Base-by-base conservation (phyloP, 371 early-diverging fungal species). In the Mucor circinelloides region DNA sequence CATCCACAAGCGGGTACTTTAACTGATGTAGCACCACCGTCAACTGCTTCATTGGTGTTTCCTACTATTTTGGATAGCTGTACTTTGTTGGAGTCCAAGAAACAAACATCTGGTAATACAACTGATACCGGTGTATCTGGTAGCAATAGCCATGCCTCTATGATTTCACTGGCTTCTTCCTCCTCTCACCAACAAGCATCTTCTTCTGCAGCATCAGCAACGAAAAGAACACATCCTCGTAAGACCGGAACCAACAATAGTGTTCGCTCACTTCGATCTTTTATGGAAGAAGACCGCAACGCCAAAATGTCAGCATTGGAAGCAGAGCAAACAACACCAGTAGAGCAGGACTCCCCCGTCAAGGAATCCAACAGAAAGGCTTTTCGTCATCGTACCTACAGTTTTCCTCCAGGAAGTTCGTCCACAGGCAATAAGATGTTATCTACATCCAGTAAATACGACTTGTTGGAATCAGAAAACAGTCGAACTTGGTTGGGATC, bases 31-130 rank as follows among this genome's bases (percentile, higher is more conserved):
- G 69, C 75, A 6, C 73, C 77, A 19, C 73, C 78, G 2, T 68
- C 76, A 2, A 60, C 73, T 19, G 65, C 78, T 0, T 76, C 81
- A 1, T 62, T 86, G 27, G 71, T 78, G 15, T 85, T 86, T 44
- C 81, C 86, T 5, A 80, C 76, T 13, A 73, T 80, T 25, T 62
- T 83, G 15, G 73, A 80, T 7, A 72, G 74, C 7, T 78, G 79
- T 57, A 70, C 73, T 4, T 66, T 87, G 10, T 77, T 85, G 61
- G 63, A 63, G 30, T 17, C 50, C 50, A 50, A 50, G 21, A 50
- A 50, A 25, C 23, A 36, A 36, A 13, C 12, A 25, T 48, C 48
- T 7, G 21, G 48, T 9, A 48, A 19, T 48, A 21, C 48, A 7
- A 25, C 0, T 50, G 50, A 50, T 2, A 10, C 6, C 8, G 23